These are phyloP conservation scores for Teunomyces tritomae DNA, from an alignment of 805 yeast species.

Conservation along the genomic window DNA sequence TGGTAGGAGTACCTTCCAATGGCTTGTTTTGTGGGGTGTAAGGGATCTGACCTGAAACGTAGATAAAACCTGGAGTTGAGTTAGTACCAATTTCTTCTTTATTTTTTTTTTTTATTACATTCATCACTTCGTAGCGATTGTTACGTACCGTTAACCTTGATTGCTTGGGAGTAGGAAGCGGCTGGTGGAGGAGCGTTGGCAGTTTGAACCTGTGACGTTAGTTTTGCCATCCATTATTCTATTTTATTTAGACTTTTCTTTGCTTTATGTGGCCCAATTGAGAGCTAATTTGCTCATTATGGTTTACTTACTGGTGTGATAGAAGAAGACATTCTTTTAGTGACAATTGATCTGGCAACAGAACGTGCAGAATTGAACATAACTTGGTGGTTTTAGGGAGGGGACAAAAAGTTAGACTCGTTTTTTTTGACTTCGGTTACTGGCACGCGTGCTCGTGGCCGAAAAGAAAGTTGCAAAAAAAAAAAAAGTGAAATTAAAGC, in stretches of 20 bases:
- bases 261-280: no score
- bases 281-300: neutral
- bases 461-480: neutral
- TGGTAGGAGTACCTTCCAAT: conserved; percentile 62
- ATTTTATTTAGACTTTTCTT: no score
- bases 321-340: conserved; percentile 25
- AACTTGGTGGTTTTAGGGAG: neutral
- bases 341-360: conserved; percentile 16
- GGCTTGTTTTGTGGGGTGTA: conserved; percentile 79
- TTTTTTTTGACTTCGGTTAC: neutral
- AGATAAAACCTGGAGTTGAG: conserved; percentile 60
- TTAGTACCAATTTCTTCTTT: conserved; percentile 5
- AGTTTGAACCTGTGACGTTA: conserved; percentile 51
- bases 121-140: neutral
- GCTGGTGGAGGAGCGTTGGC: conserved; percentile 93
- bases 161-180: conserved; percentile 94
- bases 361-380: conserved; percentile 6
- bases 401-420: conserved; percentile 1
- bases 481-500: neutral
- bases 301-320: conserved; percentile 30
- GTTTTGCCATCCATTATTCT: neutral
- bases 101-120: neutral
- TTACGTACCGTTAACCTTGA: conserved; percentile 66
- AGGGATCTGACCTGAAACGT: conserved; percentile 95
- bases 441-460: neutral